Percentiles rank a stretch among this genome's conserved stretches.
Evolutionary conservation across 1,139 yeast genomes (phyloP).

Genomic region (Kluyveromyces sp.): DNA sequence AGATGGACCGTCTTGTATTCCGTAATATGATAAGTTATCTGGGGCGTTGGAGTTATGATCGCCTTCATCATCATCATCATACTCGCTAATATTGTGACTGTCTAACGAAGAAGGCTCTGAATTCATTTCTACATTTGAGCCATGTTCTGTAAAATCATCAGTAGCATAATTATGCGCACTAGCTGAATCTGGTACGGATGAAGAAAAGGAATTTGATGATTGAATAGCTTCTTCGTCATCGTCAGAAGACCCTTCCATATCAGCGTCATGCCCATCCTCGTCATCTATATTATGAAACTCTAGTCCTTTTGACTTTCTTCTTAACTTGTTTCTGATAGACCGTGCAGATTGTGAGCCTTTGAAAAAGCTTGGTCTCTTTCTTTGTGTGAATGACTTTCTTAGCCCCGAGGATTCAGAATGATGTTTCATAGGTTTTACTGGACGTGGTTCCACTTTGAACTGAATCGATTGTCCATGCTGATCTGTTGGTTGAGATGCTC

Average conservation of each 20-base stretch:
- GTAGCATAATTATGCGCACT: too few relatives aligned
- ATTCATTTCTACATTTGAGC: too few relatives aligned
- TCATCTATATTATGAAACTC: constrained; percentile 11
- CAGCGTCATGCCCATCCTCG: constrained; percentile 23
- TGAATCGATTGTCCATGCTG: constrained; percentile 15
- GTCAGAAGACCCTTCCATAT: constrained; percentile 28
- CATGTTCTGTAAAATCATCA: too few relatives aligned
- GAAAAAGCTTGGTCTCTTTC: constrained; percentile 7
- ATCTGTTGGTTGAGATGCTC: constrained; percentile 1
- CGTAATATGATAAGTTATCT: constrained; percentile 18
- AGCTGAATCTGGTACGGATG: not conserved
- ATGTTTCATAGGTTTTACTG: not conserved
- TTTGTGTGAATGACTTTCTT: constrained; percentile 1
- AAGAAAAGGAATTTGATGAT: constrained; percentile 3
- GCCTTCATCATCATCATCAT: constrained; percentile 11
- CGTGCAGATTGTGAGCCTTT: constrained; percentile 5
- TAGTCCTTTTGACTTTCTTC: constrained; percentile 2
- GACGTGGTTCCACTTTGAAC: constrained; percentile 4
- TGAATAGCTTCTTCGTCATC: constrained; percentile 18
- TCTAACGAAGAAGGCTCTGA: constrained; percentile 12
- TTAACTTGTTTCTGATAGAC: constrained; percentile 2
- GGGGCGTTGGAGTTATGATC: constrained; percentile 4
- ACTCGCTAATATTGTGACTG: constrained; percentile 20
- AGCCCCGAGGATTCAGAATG: not conserved
- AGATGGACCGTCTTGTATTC: constrained; percentile 17